Evolutionary conservation across 225 moss, liverwort and hornwort species (phyloP).

Genomic region (Ulota crispa): DNA sequence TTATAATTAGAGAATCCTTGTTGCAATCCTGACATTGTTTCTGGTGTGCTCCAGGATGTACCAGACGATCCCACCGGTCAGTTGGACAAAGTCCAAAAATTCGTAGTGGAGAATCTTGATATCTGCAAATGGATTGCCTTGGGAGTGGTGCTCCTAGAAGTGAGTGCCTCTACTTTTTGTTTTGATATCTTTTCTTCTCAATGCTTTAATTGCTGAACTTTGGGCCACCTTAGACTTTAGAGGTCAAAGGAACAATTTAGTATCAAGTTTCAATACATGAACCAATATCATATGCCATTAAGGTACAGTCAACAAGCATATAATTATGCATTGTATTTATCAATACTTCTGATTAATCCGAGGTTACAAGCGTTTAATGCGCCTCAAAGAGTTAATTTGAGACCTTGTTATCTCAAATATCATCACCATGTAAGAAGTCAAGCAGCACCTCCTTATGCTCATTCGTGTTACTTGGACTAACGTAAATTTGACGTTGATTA

Average conservation of each 20-base stretch:
- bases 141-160: slow-evolving; percentile 76
- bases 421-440: not conserved
- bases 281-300: not conserved
- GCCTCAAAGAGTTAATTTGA: not conserved
- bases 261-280: not conserved
- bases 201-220: not conserved
- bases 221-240: not conserved
- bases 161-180: slow-evolving; percentile 21
- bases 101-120: slow-evolving; percentile 72
- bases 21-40: slow-evolving; percentile 8
- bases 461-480: not conserved
- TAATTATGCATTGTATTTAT: not conserved
- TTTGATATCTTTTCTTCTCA: not conserved
- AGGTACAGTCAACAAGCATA: not conserved
- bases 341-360: not conserved
- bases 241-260: not conserved
- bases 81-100: slow-evolving; percentile 73
- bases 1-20: not conserved
- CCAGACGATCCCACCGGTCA: slow-evolving; percentile 91
- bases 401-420: not conserved
- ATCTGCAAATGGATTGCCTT: slow-evolving; percentile 90
- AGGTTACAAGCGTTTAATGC: not conserved
- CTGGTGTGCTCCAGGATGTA: slow-evolving; percentile 55
- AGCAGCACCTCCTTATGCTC: not conserved
- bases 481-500: not conserved